Conservation (phyloP, 2,329 filamentous ascomycete genomes). For the Fusarium chaquense region DNA sequence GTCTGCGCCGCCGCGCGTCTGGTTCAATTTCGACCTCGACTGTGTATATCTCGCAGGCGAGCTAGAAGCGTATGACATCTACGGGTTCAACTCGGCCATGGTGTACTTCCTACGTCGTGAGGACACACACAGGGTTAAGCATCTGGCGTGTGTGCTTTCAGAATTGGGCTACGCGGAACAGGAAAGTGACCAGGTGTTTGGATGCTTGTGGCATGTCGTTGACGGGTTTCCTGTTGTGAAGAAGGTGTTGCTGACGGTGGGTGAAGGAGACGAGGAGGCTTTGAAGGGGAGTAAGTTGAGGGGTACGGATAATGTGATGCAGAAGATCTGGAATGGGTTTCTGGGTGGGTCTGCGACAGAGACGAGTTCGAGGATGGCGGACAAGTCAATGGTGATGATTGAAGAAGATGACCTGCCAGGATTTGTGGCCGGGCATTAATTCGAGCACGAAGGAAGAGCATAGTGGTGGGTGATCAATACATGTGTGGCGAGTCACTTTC, state of each 20-base stretch:
- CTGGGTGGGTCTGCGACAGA: conserved; percentile 55
- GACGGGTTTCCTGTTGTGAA: conserved; percentile 57
- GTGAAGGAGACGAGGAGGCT: conserved; percentile 53
- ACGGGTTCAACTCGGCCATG: conserved; percentile 62
- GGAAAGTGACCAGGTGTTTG: conserved; percentile 60
- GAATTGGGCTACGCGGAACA: conserved; percentile 59
- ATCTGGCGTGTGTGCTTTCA: conserved; percentile 59
- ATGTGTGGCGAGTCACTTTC: too few relatives aligned
- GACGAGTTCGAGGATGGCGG: conserved; percentile 55
- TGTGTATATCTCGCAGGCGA: conserved; percentile 62
- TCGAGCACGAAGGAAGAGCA: not conserved
- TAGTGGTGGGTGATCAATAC: not conserved
- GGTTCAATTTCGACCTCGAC: conserved; percentile 63
- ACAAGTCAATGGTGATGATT: conserved; percentile 60
- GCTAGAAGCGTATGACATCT: conserved; percentile 60
- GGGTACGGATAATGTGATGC: conserved; percentile 55
- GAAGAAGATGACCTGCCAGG: conserved; percentile 57
- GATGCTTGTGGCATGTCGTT: conserved; percentile 61
- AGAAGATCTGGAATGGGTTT: conserved; percentile 63
- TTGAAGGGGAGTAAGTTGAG: conserved; percentile 49
- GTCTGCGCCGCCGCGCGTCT: conserved; percentile 55
- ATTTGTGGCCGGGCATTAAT: conserved; percentile 46
- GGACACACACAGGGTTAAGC: conserved; percentile 58
- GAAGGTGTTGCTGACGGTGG: conserved; percentile 57
- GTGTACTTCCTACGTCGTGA: conserved; percentile 60